phyloP scores from a whole-genome alignment of 1,139 yeast genomes.

The Protomyces gravidus region DNA sequence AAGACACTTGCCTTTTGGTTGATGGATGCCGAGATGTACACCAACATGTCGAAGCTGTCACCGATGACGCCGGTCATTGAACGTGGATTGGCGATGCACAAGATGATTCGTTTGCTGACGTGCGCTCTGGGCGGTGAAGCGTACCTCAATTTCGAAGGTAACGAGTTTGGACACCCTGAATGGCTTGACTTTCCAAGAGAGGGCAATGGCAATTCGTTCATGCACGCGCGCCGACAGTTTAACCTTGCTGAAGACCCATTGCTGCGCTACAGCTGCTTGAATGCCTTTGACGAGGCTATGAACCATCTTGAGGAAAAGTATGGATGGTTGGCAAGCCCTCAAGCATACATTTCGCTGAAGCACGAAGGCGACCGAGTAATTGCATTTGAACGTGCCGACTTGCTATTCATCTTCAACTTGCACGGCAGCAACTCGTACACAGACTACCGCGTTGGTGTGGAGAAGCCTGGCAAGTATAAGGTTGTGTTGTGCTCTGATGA shows the following conservation, averaged over 20 bases:
- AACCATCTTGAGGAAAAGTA: conserved; percentile 66
- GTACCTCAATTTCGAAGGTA: conserved; percentile 91
- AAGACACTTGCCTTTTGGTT: conserved; percentile 96
- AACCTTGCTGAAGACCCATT: conserved; percentile 74
- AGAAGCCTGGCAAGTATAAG: conserved; percentile 67
- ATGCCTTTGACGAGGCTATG: conserved; percentile 77
- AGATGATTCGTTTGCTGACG: conserved; percentile 79
- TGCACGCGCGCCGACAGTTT: conserved; percentile 93
- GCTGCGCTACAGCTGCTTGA: conserved; percentile 71
- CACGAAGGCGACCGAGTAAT: conserved; percentile 83
- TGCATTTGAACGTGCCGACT: conserved; percentile 82
- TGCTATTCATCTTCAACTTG: conserved; percentile 81
- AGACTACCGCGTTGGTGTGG: conserved; percentile 86
- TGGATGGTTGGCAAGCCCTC: conserved; percentile 63
- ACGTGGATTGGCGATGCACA: conserved; percentile 85
- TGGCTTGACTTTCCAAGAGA: conserved; percentile 96
- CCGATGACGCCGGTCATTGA: conserved; percentile 74
- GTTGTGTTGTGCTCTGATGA: conserved; percentile 73
- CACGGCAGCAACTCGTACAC: conserved; percentile 70
- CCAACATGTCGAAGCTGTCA: conserved; percentile 78
- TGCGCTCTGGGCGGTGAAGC: conserved; percentile 94
- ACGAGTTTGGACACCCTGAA: conserved; percentile 98
- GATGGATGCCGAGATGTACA: conserved; percentile 96
- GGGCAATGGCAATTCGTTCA: conserved; percentile 83
- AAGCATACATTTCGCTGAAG: conserved; percentile 79